A percentile compares a stretch with the other conserved stretches of the same genome.
These are phyloP conservation scores for Andrographis paniculata DNA, from an alignment of 305 asterid genomes.

Conservation along the genomic window DNA sequence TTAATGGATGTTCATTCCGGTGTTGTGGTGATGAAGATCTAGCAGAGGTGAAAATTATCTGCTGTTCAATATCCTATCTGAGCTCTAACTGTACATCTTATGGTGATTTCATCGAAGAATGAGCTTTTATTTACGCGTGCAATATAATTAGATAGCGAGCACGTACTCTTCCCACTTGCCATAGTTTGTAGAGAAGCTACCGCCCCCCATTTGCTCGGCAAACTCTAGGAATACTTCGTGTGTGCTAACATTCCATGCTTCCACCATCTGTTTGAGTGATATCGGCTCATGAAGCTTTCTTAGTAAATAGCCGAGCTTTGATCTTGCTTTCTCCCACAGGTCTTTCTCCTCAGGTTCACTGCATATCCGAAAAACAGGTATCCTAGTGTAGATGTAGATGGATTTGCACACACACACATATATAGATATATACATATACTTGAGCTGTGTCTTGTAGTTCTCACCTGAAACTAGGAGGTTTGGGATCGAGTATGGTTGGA, in stretches of 20 bases:
- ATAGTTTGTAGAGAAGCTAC: constrained; percentile 40
- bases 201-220: constrained; percentile 39
- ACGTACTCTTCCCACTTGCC: constrained; percentile 38
- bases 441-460: constrained; percentile 10
- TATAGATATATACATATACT: background rate
- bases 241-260: constrained; percentile 39
- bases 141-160: constrained; percentile 10
- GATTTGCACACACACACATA: background rate
- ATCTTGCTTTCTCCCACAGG: constrained; percentile 37
- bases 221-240: constrained; percentile 31
- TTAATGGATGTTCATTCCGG: no score
- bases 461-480: constrained; percentile 27
- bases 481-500: constrained; percentile 27
- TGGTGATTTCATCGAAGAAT: no score
- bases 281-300: constrained; percentile 27
- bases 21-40: no score
- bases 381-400: background rate
- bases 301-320: constrained; percentile 27
- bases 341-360: constrained; percentile 32
- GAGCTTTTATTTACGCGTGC: no score
- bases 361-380: constrained; percentile 11
- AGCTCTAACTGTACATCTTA: no score
- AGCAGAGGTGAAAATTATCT: no score
- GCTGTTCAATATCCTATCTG: no score
- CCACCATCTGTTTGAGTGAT: constrained; percentile 38